Conservation (phyloP, 495 filamentous ascomycete genomes). For the Penicillium mononematosum region DNA sequence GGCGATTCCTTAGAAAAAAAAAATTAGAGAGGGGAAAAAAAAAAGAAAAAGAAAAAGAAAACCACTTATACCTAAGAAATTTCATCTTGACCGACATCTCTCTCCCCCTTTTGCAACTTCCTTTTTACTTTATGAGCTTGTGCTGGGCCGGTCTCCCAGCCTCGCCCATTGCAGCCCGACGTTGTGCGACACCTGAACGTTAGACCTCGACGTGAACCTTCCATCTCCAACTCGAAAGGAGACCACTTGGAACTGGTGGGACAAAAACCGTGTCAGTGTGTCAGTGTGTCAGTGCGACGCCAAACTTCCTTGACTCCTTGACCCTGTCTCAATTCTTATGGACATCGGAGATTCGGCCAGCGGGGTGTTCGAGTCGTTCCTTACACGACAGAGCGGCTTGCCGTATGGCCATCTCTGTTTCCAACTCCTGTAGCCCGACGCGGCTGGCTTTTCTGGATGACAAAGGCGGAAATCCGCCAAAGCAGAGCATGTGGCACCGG, state of each 20-base stretch:
- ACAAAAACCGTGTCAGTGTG: neutral
- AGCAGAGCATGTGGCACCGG: constrained; percentile 53
- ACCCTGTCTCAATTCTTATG: constrained; percentile 38
- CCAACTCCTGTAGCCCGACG: constrained; percentile 43
- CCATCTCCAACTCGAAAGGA: neutral
- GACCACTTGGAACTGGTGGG: constrained; percentile 2
- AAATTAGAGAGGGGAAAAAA: neutral
- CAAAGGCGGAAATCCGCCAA: constrained; percentile 39
- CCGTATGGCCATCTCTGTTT: constrained; percentile 48
- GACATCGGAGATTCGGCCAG: constrained; percentile 35
- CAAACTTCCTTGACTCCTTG: constrained; percentile 4
- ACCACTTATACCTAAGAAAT: constrained; percentile 5
- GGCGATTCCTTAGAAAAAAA: constrained; percentile 8
- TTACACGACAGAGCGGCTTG: constrained; percentile 28
- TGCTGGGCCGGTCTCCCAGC: constrained; percentile 29
- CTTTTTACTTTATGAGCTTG: constrained; percentile 21
- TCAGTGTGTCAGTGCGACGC: neutral
- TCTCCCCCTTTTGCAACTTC: constrained; percentile 16
- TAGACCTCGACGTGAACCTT: constrained; percentile 11
- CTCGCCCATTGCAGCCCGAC: constrained; percentile 34
- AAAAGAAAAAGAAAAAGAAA: constrained; percentile 5
- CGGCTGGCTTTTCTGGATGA: constrained; percentile 38
- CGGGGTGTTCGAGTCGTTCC: constrained; percentile 38
- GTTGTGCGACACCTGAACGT: constrained; percentile 30
- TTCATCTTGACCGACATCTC: constrained; percentile 24